Evolutionary conservation across 2,329 filamentous ascomycete species (phyloP), one percentile per base, ranked within the genome.

Genomic region (Leptographium wingfieldii): DNA sequence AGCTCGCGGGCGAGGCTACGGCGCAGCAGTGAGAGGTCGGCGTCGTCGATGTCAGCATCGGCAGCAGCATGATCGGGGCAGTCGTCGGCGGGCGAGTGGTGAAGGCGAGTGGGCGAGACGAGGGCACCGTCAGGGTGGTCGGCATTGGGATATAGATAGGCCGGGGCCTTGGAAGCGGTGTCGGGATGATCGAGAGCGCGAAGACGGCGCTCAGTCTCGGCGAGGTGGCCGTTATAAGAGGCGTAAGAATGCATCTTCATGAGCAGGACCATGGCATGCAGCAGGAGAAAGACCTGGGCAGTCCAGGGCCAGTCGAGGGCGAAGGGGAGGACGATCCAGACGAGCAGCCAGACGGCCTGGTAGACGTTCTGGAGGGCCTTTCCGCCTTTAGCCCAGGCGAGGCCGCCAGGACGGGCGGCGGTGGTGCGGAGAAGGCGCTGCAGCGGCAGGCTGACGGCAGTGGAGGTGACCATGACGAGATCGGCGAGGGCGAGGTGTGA

Each of bases 211-310:
- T 95, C 83, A 0, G 90, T 95, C 71, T 94, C 90, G 66, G 87
- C 89, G 19, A 99, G 78, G 72, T 99, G 94, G 12, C 94, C 94
- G 68, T 96, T 97, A 76, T 99, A 99, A 72, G 97, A 99, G 29
- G 90, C 88, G 69, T 96, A 99, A 6, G 92, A 96, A 72, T 99
- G 94, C 84, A 97, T 94, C 78, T 99, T 99, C 94, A 99, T 99
- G 57, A 96, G 84, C 25, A 99, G 79, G 9, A 90, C 87, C 73
- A 99, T 84, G 52, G 91, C 87, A 73, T 99, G 94, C 40, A 99
- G 78, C 12, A 92, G 87, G 66, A 99, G 82, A 72, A 95, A 99
- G 48, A 99, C 94, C 69, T 97, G 94, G 3, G 92, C 86, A 0
- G 94, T 99, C 94, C 94, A 99, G 3, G 91, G 89, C 94, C 94